These are phyloP conservation scores for Closterium sp. DNA, from an alignment of 139 green algal genomes.

Conservation along the genomic window DNA sequence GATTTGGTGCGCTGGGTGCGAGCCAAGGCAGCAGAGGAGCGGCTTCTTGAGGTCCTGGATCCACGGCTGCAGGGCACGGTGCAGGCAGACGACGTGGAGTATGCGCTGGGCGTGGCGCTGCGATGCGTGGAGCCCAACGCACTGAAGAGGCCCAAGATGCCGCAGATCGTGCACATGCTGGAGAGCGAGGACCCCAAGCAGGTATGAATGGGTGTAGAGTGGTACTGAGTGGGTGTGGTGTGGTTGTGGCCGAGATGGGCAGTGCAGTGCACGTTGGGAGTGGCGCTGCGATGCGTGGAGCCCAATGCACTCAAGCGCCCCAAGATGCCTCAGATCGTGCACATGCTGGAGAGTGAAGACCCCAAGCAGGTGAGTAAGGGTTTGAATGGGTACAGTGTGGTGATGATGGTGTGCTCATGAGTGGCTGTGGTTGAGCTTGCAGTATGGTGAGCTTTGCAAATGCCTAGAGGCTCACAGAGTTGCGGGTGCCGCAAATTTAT, in stretches of 20 bases:
- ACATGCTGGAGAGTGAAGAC: conserved; percentile 39
- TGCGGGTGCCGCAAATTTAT: too few relatives aligned
- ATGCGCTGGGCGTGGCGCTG: conserved; percentile 13
- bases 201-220: not conserved
- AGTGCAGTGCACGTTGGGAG: conserved; percentile 16
- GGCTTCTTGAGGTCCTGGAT: conserved; percentile 8
- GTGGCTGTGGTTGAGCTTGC: too few relatives aligned
- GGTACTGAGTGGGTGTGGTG: too few relatives aligned
- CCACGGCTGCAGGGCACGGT: too few relatives aligned
- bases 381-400: too few relatives aligned
- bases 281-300: conserved; percentile 31
- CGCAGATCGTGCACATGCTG: conserved; percentile 26
- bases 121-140: conserved; percentile 35
- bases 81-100: conserved; percentile 29
- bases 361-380: conserved; percentile 4
- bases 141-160: conserved; percentile 23
- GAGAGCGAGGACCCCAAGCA: conserved; percentile 34
- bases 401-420: too few relatives aligned
- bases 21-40: not conserved
- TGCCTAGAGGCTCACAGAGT: too few relatives aligned
- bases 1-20: conserved; percentile 24
- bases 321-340: conserved; percentile 24
- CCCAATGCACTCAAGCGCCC: conserved; percentile 32
- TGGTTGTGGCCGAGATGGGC: not conserved
- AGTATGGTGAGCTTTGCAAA: too few relatives aligned